phyloP scores from a whole-genome alignment of 768 basidiomycete species.

The Termitomyces heimii region DNA sequence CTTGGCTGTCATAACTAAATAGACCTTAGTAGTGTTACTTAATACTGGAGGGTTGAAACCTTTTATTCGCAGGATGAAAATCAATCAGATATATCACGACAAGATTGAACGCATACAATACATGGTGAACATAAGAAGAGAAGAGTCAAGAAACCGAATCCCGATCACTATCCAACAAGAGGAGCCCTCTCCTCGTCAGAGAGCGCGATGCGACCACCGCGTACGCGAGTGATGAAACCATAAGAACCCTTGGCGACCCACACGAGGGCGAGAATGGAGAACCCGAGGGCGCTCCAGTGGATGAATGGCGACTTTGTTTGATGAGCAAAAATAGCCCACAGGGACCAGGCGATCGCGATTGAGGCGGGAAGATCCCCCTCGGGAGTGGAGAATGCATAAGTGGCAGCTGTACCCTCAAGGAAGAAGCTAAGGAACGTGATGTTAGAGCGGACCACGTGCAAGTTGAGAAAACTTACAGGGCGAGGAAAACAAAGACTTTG shows the following conservation, averaged over 20 bases:
- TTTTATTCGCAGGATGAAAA: too few relatives aligned
- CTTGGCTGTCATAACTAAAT: too few relatives aligned
- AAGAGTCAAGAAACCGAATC: background rate
- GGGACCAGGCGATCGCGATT: constrained; percentile 87
- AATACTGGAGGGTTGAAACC: too few relatives aligned
- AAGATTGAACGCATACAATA: background rate
- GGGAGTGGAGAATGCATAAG: constrained; percentile 86
- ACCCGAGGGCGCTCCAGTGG: constrained; percentile 85
- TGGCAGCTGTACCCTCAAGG: constrained; percentile 87
- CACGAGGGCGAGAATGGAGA: constrained; percentile 78
- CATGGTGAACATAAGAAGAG: background rate
- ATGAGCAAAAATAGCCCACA: constrained; percentile 88
- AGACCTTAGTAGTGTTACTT: too few relatives aligned
- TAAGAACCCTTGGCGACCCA: constrained; percentile 77
- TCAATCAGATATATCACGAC: too few relatives aligned
- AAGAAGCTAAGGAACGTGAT: constrained; percentile 55
- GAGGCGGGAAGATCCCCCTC: constrained; percentile 94
- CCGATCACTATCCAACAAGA: constrained; percentile 43
- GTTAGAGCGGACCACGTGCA: constrained; percentile 2
- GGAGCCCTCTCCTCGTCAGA: constrained; percentile 88
- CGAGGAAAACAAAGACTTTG: constrained; percentile 93
- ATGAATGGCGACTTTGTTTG: constrained; percentile 68
- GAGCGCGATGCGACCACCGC: constrained; percentile 51
- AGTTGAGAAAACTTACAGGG: constrained; percentile 46
- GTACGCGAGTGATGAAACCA: constrained; percentile 43